phyloP scores from a whole-genome alignment of 2,329 filamentous ascomycete species.

The Byssothecium circinans region DNA sequence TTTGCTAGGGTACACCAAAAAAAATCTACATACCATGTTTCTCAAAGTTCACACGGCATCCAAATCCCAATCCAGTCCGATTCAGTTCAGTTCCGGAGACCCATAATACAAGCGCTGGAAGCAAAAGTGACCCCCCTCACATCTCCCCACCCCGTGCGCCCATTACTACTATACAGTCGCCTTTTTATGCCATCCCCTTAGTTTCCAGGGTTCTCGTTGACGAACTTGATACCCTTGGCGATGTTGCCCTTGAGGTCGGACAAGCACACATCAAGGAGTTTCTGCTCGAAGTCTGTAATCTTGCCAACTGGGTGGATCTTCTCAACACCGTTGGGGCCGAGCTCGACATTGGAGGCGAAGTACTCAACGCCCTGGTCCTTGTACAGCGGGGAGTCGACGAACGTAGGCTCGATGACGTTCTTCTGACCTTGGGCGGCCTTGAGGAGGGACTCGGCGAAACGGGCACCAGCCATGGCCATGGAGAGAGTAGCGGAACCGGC shows the following conservation, averaged over 20 bases:
- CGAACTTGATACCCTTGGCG: constrained; percentile 77
- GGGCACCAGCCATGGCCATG: constrained; percentile 94
- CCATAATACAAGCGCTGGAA: constrained; percentile 23
- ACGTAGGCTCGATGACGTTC: constrained; percentile 93
- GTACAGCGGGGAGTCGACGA: constrained; percentile 95
- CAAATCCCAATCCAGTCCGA: constrained; percentile 23
- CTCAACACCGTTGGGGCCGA: constrained; percentile 94
- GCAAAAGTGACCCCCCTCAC: constrained; percentile 4
- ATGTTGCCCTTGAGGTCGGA: constrained; percentile 91
- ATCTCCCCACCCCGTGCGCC: constrained; percentile 11
- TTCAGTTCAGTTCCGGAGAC: constrained; percentile 21
- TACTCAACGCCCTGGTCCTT: constrained; percentile 98
- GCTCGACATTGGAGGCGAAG: constrained; percentile 94
- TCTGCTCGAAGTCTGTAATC: constrained; percentile 82
- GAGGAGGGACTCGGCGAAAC: constrained; percentile 87
- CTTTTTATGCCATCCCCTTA: constrained; percentile 18
- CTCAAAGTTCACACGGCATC: constrained; percentile 4
- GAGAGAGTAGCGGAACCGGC: constrained; percentile 95
- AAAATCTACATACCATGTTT: constrained; percentile 16
- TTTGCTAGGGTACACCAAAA: constrained; percentile 16
- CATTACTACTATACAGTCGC: constrained; percentile 35
- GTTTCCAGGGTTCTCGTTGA: constrained; percentile 57
- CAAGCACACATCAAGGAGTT: constrained; percentile 83
- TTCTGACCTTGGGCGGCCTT: constrained; percentile 91
- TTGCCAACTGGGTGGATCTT: constrained; percentile 88